Evolutionary conservation across 1,284 basidiomycete species (phyloP).

Genomic region (Ceratobasidium sp.): DNA sequence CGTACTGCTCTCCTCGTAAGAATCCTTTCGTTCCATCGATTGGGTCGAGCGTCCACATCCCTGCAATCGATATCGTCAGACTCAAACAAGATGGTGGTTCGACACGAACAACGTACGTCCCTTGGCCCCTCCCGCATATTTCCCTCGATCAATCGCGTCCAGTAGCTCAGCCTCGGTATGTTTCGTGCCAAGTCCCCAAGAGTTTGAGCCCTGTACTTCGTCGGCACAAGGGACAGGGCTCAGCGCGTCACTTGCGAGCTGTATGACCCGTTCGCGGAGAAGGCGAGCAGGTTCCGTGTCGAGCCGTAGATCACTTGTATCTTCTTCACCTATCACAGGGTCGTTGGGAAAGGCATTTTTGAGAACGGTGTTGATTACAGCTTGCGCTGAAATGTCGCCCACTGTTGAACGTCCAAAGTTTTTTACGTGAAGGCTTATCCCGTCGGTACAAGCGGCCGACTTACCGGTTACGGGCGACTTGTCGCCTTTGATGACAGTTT

Average conservation of each 20-base stretch:
- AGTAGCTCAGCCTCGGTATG: slow-evolving; percentile 69
- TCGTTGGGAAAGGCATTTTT: slow-evolving; percentile 82
- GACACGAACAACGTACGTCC: slow-evolving; percentile 71
- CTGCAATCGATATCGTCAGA: slow-evolving; percentile 55
- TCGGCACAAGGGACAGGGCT: slow-evolving; percentile 55
- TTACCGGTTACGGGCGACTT: slow-evolving; percentile 95
- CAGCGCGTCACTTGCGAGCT: slow-evolving; percentile 87
- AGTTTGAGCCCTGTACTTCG: slow-evolving; percentile 63
- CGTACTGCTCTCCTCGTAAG: slow-evolving; percentile 95
- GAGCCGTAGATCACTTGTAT: slow-evolving; percentile 81
- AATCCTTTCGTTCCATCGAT: slow-evolving; percentile 97
- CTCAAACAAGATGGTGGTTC: background rate
- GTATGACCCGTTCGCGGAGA: slow-evolving; percentile 77
- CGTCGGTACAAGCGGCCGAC: slow-evolving; percentile 48
- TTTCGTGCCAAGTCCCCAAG: slow-evolving; percentile 71
- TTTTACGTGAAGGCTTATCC: background rate
- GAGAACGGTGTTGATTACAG: slow-evolving; percentile 85
- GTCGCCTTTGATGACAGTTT: slow-evolving; percentile 92
- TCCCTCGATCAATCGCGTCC: slow-evolving; percentile 88
- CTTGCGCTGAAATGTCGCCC: slow-evolving; percentile 91
- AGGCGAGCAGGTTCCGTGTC: slow-evolving; percentile 56
- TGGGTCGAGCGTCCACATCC: slow-evolving; percentile 92
- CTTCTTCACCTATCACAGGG: slow-evolving; percentile 95
- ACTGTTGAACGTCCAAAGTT: slow-evolving; percentile 64
- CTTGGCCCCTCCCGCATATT: slow-evolving; percentile 75